Evolutionary conservation across 2,329 filamentous ascomycete genomes (phyloP), one percentile per base, ranked within the genome.

Genomic region (Emericellopsis cladophorae): DNA sequence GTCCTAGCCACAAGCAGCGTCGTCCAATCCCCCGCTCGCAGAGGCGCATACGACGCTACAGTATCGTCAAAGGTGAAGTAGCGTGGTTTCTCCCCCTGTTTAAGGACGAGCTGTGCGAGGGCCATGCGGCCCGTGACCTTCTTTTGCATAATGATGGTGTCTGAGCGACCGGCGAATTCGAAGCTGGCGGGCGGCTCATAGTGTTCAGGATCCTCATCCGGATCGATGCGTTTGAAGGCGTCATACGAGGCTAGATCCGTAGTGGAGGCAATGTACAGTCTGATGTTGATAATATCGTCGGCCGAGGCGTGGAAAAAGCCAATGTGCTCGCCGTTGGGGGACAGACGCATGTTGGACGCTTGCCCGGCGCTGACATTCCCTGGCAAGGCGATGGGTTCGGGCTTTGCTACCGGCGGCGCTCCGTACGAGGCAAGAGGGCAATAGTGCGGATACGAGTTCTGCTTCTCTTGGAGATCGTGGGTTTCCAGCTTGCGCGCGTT

Each of bases 1-100:
- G 55, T 58, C 22, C 53, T 59, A 2, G 61, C 56, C 4, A 65
- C 56, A 4, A 68, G 48, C 2, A 66, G 45, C 36, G 48, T 50
- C 12, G 53, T 47, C 38, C 47, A 50, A 34, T 52, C 44, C 15
- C 49, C 50, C 21, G 51, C 40, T 7, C 44, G 39, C 1, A 64
- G 41, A 4, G 53, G 52, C 21, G 54, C 51, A 41, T 51, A 59
- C 1, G 42, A 52, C 6, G 42, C 34, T 7, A 60, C 57, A 5
- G 51, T 51, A 3, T 58, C 56, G 1, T 46, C 47, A 2, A 43
- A 45, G 7, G 53, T 47, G 6, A 64, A 47, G 2, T 45, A 22
- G 12, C 40, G 40, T 0, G 59, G 56, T 3, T 44, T 43, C 0
- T 53, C 54, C 7, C 51, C 48, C 4, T 54, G 51, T 10, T 49